Evolutionary conservation across 129 eudicot species (phyloP), one percentile per base, ranked within the genome.

Genomic region (Pseudognaphalium luteoalbum): DNA sequence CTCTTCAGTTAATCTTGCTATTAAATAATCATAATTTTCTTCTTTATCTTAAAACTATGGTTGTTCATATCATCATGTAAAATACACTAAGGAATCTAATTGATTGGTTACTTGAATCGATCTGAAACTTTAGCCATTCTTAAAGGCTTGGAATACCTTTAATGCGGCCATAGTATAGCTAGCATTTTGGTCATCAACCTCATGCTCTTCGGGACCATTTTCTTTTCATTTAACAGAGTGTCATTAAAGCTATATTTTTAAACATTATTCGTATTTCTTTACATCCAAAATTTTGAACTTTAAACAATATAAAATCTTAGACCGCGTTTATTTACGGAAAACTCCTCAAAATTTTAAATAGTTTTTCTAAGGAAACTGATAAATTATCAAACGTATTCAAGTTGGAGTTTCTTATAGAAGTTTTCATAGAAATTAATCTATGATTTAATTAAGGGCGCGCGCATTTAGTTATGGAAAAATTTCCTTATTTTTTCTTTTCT

Each of bases 121-220:
- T 65, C 22, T 14, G 33, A 66, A 39, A 37, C 30, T 66, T 34
- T 37, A 66, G 12, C 8, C 52, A 35, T 19, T 35, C 20, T 39
- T 67, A 9, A 10, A 67, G 5, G 72, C n/a, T 39, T 35, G 15
- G 25, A 3, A 8, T 14, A 57, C 62, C 19, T 57, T 19, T 57
- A 57, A 57, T 7, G 29, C 12, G 62, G 29, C 62, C 54, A 67
- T 41, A 41, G 12, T 9, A 41, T 41, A 41, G 34, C 4, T 67
- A 35, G 8, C 56, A 29, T 25, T 67, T 67, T 67, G 72, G 72
- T 67, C 72, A 67, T 67, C 52, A 67, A 67, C 32, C 72, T 67
- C 56, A 39, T 35, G 72, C 72, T 19, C 51, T 20, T 4, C 15
- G 72, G 72, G 72, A 67, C 72, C 72, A 67, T 67, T 66, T 9